These are phyloP conservation scores for Termitomyces sp. DNA, from an alignment of 768 basidiomycete genomes.

Conservation along the genomic window DNA sequence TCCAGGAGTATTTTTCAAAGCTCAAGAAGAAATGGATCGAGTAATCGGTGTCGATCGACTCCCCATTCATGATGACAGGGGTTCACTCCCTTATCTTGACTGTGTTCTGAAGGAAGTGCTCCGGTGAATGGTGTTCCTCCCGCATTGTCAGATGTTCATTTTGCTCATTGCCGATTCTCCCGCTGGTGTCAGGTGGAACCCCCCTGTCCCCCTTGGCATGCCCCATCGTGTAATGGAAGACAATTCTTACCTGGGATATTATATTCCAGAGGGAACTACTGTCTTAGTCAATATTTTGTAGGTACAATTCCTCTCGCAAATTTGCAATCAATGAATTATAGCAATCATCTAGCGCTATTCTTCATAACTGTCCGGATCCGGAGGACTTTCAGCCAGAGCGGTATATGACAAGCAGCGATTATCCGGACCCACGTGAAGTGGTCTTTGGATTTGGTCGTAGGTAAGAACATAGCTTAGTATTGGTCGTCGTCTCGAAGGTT, in stretches of 20 bases:
- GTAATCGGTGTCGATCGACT: slow-evolving; percentile 39
- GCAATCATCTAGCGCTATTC: slow-evolving; percentile 29
- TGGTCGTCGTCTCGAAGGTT: neutral
- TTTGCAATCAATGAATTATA: neutral
- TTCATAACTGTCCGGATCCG: slow-evolving; percentile 39
- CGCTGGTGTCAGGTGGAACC: slow-evolving; percentile 34
- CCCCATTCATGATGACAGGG: slow-evolving; percentile 38
- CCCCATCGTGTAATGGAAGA: slow-evolving; percentile 49
- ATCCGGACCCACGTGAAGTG: slow-evolving; percentile 40
- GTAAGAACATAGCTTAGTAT: slow-evolving; percentile 18
- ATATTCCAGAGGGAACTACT: slow-evolving; percentile 39
- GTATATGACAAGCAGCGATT: slow-evolving; percentile 30
- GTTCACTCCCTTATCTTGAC: slow-evolving; percentile 40
- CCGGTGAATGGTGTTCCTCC: slow-evolving; percentile 25
- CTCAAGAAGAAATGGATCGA: slow-evolving; percentile 46
- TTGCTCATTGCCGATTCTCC: neutral
- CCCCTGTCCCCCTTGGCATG: slow-evolving; percentile 42
- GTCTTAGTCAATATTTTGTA: slow-evolving; percentile 40
- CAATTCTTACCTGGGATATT: slow-evolving; percentile 40
- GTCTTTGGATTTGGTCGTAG: slow-evolving; percentile 56
- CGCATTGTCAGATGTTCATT: neutral
- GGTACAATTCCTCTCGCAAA: slow-evolving; percentile 7
- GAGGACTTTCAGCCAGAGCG: slow-evolving; percentile 45
- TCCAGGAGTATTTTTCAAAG: slow-evolving; percentile 42
- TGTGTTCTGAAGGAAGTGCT: slow-evolving; percentile 42